Percentiles rank a stretch among this genome's conserved stretches.
Conservation (phyloP, 177 flowering plant genomes). For the Vitis hybrid region DNA sequence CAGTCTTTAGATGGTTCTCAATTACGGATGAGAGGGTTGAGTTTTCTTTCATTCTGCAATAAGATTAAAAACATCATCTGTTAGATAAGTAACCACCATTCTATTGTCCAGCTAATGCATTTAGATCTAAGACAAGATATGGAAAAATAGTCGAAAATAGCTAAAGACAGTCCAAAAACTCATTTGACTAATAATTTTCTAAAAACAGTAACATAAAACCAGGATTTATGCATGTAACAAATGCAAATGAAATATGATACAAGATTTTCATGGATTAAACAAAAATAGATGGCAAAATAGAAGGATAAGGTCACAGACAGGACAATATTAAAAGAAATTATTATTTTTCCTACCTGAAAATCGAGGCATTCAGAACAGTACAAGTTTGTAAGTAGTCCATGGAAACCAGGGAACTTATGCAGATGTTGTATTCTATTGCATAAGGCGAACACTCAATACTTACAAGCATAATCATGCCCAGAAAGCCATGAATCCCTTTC, state of each 20-base stretch:
- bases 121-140: slow-evolving; percentile 16
- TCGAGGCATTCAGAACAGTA: not conserved
- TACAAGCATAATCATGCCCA: not conserved
- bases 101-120: slow-evolving; percentile 77
- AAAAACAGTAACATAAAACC: no score
- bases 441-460: not conserved
- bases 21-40: slow-evolving; percentile 49
- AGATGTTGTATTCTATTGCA: not conserved
- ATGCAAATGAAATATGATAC: no score
- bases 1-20: slow-evolving; percentile 65
- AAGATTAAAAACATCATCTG: slow-evolving; percentile 27
- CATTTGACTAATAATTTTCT: no score
- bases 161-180: no score
- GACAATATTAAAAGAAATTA: no score
- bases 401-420: slow-evolving; percentile 1
- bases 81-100: slow-evolving; percentile 78
- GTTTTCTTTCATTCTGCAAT: slow-evolving; percentile 68
- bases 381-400: not conserved
- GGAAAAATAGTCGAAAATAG: not conserved
- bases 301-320: no score
- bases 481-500: not conserved
- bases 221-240: no score
- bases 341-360: not conserved
- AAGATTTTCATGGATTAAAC: no score
- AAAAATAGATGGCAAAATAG: no score